phyloP scores from a whole-genome alignment of 345 rosid species.

The Citrus medica region DNA sequence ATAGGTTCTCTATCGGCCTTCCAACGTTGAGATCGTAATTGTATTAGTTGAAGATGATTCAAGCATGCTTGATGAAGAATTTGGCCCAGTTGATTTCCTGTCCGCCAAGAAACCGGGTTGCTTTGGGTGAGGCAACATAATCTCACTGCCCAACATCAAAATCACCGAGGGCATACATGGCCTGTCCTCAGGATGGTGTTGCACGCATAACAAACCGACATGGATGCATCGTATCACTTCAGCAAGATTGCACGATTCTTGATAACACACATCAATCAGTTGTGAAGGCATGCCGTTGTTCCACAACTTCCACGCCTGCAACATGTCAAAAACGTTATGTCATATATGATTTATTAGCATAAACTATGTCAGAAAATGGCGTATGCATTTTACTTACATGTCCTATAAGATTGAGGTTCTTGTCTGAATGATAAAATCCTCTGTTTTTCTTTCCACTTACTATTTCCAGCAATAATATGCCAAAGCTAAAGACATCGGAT shows the following conservation, averaged over 20 bases:
- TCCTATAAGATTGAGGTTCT: constrained; percentile 21
- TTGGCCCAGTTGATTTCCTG: constrained; percentile 12
- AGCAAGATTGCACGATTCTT: background rate
- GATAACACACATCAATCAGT: constrained; percentile 10
- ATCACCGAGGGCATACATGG: constrained; percentile 39
- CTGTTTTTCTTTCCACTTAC: constrained; percentile 32
- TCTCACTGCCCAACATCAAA: constrained; percentile 45
- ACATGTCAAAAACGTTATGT: background rate
- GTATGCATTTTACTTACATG: constrained; percentile 19
- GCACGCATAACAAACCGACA: constrained; percentile 41
- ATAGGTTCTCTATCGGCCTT: constrained; percentile 13
- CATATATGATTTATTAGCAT: background rate
- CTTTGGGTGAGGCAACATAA: constrained; percentile 31
- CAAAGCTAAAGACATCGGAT: constrained; percentile 44
- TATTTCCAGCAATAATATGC: constrained; percentile 35
- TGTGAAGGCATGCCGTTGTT: constrained; percentile 29
- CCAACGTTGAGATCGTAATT: constrained; percentile 23
- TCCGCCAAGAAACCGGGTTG: constrained; percentile 40
- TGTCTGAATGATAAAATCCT: constrained; percentile 27
- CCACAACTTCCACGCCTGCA: constrained; percentile 42
- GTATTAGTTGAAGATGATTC: constrained; percentile 19
- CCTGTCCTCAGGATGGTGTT: constrained; percentile 37
- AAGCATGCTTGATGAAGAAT: constrained; percentile 25
- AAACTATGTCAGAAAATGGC: background rate
- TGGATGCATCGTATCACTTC: constrained; percentile 39